phyloP scores from a whole-genome alignment of 2,329 filamentous ascomycete genomes.

The Claviceps maximensis region DNA sequence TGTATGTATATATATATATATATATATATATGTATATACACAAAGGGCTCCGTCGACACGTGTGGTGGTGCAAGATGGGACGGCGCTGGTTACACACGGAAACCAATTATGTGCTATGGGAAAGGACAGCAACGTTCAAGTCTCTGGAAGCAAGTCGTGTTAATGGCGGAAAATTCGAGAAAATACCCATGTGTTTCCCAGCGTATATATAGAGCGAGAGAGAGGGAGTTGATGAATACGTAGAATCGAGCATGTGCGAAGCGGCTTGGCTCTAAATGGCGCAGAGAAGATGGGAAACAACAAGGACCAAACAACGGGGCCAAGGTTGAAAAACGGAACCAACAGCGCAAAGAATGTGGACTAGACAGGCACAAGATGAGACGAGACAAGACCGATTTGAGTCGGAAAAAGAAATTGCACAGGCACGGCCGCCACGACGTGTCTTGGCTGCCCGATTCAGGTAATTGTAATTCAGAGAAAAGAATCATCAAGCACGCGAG shows the following conservation, averaged over 20 bases:
- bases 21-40: too few relatives aligned
- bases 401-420: background rate
- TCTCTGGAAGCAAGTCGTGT: background rate
- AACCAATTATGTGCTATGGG: background rate
- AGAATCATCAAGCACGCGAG: background rate
- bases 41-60: too few relatives aligned
- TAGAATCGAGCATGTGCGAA: background rate
- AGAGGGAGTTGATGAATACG: too few relatives aligned
- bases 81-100: background rate
- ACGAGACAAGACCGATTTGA: background rate
- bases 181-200: background rate
- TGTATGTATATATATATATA: too few relatives aligned
- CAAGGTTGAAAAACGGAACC: background rate
- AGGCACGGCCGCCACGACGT: background rate
- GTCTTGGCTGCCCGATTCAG: slow-evolving; percentile 5
- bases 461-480: background rate
- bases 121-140: background rate
- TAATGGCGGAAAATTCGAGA: background rate
- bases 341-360: background rate
- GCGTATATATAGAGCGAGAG: background rate
- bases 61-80: too few relatives aligned
- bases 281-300: background rate
- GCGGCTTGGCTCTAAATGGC: background rate
- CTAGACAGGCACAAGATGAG: background rate
- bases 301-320: background rate